Conservation (phyloP, 768 basidiomycete genomes). For the Tephrocybe rancida region DNA sequence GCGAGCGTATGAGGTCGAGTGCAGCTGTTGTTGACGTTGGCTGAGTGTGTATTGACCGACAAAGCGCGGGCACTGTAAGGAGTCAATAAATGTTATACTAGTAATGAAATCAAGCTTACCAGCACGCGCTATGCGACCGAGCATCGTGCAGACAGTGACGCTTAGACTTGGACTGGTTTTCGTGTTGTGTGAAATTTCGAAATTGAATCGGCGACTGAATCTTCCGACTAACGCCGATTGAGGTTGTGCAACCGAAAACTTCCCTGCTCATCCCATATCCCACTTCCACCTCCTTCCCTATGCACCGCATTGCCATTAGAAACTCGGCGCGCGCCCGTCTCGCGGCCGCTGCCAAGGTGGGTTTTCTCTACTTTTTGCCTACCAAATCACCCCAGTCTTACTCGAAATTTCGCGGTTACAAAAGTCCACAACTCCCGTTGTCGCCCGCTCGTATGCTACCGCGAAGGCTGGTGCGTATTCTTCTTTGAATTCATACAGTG, state of each 20-base stretch:
- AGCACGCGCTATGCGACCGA: conserved; percentile 30
- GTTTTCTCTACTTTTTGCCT: conserved; percentile 25
- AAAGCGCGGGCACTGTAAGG: conserved; percentile 14
- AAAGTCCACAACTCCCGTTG: conserved; percentile 50
- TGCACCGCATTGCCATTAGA: conserved; percentile 87
- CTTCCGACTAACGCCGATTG: conserved; percentile 52
- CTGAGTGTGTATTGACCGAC: conserved; percentile 27
- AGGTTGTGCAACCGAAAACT: conserved; percentile 41
- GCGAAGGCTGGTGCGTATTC: conserved; percentile 88
- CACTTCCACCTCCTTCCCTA: conserved; percentile 53
- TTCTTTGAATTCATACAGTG: conserved; percentile 5
- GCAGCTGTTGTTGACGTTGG: conserved; percentile 56
- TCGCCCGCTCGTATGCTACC: conserved; percentile 90
- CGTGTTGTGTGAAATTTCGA: conserved; percentile 22
- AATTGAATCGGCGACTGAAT: conserved; percentile 43
- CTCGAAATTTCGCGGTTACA: conserved; percentile 22
- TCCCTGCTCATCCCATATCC: conserved; percentile 44
- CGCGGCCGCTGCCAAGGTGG: conserved; percentile 68
- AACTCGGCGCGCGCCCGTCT: conserved; percentile 82
- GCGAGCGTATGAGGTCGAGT: conserved; percentile 81
- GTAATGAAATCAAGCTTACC: conserved; percentile 24
- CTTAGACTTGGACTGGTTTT: conserved; percentile 6
- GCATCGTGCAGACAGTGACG: conserved; percentile 18
- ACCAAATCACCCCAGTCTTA: conserved; percentile 18
- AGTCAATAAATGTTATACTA: neutral